Evolutionary conservation across 1,284 basidiomycete genomes (phyloP), one percentile per base, ranked within the genome.

Genomic region (Heterobasidion parviporum): DNA sequence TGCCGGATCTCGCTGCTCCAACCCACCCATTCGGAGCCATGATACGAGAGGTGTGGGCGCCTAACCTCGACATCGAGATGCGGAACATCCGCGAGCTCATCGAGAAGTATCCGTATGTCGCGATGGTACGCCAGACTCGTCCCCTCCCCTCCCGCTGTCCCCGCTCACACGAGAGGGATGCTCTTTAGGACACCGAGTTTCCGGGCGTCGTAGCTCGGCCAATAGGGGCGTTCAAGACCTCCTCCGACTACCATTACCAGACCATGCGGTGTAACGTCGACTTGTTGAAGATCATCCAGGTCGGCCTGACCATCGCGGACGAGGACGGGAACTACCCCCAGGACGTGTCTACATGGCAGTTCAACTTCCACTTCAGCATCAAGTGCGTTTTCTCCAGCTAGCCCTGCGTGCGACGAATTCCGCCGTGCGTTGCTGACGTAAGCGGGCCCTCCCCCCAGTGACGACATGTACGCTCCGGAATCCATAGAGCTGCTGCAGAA

Each of bases 241-340:
- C 93, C 10, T 94, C 94, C 15, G 96, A 99, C 73, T 98, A 98
- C 68, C 96, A 99, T 73, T 99, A 98, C 72, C 96, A 99, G 72
- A 99, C 97, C 5, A 94, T 99, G 87, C 85, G 96, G 61, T 95
- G 92, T 75, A 99, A 99, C 71, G 97, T 99, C 66, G 96, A 99
- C 79, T 78, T 99, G 55, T 81, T 99, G 65, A 94, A 94, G 75
- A 93, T 98, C 72, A 98, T 99, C 56, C 96, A 99, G 75, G 85
- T 99, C 57, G 96, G 96, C 8, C 81, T 99, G 62, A 98, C 96
- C 2, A 76, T 99, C 43, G 89, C 92, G 53, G 94, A 99, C 69
- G 94, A 94, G 70, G 83, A 97, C 35, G 96, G 96, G 7, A 87
- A 94, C 65, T 83, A 87, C 57, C 92, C 95, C 8, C 84, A 86